Percentiles rank a stretch among this genome's conserved stretches.
Conservation (phyloP, 164 flowering plant species). For the Platanus orientalis region DNA sequence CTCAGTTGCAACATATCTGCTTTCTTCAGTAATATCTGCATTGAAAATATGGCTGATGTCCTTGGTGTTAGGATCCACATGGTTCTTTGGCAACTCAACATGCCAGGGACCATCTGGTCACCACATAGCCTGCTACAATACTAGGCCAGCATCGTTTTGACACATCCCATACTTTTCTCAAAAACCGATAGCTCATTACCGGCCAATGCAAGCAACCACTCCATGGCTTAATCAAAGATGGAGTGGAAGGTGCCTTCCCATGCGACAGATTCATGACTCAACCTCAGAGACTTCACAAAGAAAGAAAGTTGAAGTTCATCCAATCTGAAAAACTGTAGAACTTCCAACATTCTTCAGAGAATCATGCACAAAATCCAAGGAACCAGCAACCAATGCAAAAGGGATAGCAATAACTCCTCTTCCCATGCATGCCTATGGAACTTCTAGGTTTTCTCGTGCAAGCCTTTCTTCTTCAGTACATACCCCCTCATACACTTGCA, state of each 20-base stretch:
- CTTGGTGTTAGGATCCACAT: too few species aligned
- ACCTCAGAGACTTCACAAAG: neutral
- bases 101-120: neutral
- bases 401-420: neutral
- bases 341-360: neutral
- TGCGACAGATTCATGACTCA: neutral
- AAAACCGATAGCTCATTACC: neutral
- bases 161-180: neutral
- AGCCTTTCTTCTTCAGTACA: conserved; percentile 57
- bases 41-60: neutral
- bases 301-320: too few species aligned
- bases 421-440: conserved; percentile 20
- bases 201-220: neutral
- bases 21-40: neutral
- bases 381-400: neutral
- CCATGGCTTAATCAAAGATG: neutral
- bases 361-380: neutral
- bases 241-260: neutral
- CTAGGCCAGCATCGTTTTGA: neutral
- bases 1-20: neutral
- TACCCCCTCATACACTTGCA: conserved; percentile 63
- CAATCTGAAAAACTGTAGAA: neutral
- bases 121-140: neutral
- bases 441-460: conserved; percentile 31
- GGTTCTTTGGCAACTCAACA: neutral